phyloP scores from a whole-genome alignment of 176 grass and related monocot species.

The Chrysopogon serrulatus region DNA sequence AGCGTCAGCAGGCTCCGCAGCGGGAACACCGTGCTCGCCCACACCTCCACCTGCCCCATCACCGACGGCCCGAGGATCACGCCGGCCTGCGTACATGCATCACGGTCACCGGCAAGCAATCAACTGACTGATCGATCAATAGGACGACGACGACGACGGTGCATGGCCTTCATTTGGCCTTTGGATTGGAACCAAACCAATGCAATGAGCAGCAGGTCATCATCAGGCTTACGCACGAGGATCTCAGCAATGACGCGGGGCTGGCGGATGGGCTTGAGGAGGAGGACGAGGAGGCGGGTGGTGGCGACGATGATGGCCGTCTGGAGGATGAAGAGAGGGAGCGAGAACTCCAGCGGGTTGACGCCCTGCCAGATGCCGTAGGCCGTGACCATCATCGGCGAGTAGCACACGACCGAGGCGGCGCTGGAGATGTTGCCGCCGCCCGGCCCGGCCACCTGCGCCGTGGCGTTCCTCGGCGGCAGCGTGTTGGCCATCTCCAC shows the following conservation, averaged over 20 bases:
- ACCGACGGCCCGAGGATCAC: conserved; percentile 56
- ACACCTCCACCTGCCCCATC: conserved; percentile 46
- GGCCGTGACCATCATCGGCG: conserved; percentile 54
- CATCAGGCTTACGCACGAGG: conserved; percentile 13
- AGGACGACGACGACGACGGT: too few relatives aligned
- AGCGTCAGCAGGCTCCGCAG: conserved; percentile 44
- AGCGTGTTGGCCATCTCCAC: background rate
- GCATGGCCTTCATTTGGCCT: too few relatives aligned
- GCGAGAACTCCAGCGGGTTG: conserved; percentile 54
- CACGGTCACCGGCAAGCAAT: background rate
- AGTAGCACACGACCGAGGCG: conserved; percentile 55
- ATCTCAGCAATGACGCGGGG: conserved; percentile 61
- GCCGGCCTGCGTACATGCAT: conserved; percentile 10
- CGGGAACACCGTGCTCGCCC: conserved; percentile 38
- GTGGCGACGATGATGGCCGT: conserved; percentile 33
- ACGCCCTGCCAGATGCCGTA: conserved; percentile 56
- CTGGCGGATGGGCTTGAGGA: conserved; percentile 55
- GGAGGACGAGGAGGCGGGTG: conserved; percentile 37
- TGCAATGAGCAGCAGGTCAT: background rate
- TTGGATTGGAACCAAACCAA: too few relatives aligned
- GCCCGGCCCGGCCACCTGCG: background rate
- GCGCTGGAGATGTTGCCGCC: background rate
- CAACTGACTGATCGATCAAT: background rate
- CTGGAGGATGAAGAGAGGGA: conserved; percentile 69
- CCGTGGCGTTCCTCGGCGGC: conserved; percentile 13